Evolutionary conservation across 2,329 filamentous ascomycete genomes (phyloP).

Genomic region (Claviceps arundinis): DNA sequence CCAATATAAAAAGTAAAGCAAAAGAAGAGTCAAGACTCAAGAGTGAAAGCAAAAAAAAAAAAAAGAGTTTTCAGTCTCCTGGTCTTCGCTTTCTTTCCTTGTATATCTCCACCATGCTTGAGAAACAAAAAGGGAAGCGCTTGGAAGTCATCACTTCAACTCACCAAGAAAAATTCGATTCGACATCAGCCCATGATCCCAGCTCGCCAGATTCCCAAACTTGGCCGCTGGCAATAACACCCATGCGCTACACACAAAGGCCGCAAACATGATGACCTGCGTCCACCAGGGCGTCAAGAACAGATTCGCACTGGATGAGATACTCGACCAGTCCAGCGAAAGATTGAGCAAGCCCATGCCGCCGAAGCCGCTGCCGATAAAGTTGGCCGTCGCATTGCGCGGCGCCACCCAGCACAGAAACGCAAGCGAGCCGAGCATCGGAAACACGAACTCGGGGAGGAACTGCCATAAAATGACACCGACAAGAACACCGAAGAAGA

Average conservation of each 20-base stretch:
- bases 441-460: constrained; percentile 46
- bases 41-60: neutral
- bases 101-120: too few species aligned
- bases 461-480: constrained; percentile 48
- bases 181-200: constrained; percentile 42
- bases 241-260: constrained; percentile 44
- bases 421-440: constrained; percentile 44
- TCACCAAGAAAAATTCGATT: constrained; percentile 35
- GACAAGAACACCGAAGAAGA: constrained; percentile 41
- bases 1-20: neutral
- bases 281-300: constrained; percentile 47
- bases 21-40: neutral
- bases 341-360: constrained; percentile 50
- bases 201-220: constrained; percentile 39
- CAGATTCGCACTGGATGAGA: constrained; percentile 36
- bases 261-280: constrained; percentile 40
- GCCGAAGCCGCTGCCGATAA: constrained; percentile 46
- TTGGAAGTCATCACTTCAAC: neutral
- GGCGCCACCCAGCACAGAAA: constrained; percentile 53
- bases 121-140: too few species aligned
- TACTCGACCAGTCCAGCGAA: constrained; percentile 47
- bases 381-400: constrained; percentile 42
- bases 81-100: too few species aligned
- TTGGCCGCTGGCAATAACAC: constrained; percentile 44
- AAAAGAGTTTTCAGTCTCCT: neutral